Evolutionary conservation across 169 alveolate genomes (phyloP), one percentile per base, ranked within the genome.

Genomic region (Eimeria zaria): DNA sequence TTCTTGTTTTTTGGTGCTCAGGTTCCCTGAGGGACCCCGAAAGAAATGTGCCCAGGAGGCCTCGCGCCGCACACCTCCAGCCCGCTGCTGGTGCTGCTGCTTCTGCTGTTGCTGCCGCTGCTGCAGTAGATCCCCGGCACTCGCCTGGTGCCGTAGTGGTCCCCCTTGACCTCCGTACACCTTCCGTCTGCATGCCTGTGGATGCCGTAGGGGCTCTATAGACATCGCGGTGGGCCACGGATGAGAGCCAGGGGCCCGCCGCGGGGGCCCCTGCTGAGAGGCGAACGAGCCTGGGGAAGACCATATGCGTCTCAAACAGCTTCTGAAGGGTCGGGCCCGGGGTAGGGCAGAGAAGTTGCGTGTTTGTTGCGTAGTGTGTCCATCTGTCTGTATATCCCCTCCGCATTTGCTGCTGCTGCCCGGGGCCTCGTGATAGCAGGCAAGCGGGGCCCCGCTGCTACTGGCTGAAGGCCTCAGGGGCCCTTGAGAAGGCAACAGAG

Each of bases 291-390:
- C 92, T 9, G 92, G 76, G 18, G 74, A 58, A 14, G 53, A 55
- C 39, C 78, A 84, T 20, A 44, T 53, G 55, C 24, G 78, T 80
- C 92, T 51, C n/a, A 33, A n/a, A 27, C 60, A 84, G 92, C 92
- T 39, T 36, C 41, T 33, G 62, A 84, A 55, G n/a, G 92, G 92
- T 33, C 51, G 92, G 27, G 44, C 46, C 92, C 92, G 33, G 24
- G 92, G 78, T 22, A 69, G 60, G 22, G 69, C 78, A 55, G 55
- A 55, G 78, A 44, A 33, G 58, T 44, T 44, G 33, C 16, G 39
- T 30, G 39, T 14, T n/a, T 73, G 5, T 9, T 33, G 78, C 22
- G 60, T 27, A 24, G 8, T 84, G n/a, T 11, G 7, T n/a, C 58
- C 74, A 8, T 33, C 39, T 9, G 16, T 9, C 7, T 20, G n/a